phyloP scores from a whole-genome alignment of 352 stramenopile species.

The Pythium coloratum region DNA sequence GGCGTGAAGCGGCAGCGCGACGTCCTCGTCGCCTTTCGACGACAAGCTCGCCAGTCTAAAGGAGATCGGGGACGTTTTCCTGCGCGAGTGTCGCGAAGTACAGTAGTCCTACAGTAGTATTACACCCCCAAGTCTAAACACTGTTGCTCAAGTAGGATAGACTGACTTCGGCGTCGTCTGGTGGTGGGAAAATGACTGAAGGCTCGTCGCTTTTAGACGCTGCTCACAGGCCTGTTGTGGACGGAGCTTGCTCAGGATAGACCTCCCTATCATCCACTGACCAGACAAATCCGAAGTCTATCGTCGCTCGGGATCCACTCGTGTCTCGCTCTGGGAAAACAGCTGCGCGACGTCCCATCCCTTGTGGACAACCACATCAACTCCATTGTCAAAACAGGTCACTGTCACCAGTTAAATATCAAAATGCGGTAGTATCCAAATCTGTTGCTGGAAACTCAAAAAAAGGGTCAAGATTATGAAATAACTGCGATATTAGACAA shows the following conservation, averaged over 20 bases:
- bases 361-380: background rate
- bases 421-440: background rate
- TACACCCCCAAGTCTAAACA: background rate
- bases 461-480: too few relatives aligned
- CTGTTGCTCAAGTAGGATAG: background rate
- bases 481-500: too few relatives aligned
- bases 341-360: background rate
- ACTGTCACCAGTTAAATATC: background rate
- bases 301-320: too few relatives aligned
- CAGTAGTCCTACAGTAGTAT: too few relatives aligned
- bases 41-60: background rate
- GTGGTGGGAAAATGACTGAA: background rate
- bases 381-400: background rate
- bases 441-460: too few relatives aligned
- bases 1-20: background rate
- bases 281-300: background rate
- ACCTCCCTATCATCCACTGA: background rate
- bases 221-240: background rate
- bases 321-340: background rate
- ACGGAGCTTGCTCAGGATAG: background rate
- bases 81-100: background rate
- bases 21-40: background rate
- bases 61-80: background rate
- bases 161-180: background rate
- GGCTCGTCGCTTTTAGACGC: background rate